Conservation (phyloP, 129 eudicot genomes). For the Ambrosia artemisiifolia region DNA sequence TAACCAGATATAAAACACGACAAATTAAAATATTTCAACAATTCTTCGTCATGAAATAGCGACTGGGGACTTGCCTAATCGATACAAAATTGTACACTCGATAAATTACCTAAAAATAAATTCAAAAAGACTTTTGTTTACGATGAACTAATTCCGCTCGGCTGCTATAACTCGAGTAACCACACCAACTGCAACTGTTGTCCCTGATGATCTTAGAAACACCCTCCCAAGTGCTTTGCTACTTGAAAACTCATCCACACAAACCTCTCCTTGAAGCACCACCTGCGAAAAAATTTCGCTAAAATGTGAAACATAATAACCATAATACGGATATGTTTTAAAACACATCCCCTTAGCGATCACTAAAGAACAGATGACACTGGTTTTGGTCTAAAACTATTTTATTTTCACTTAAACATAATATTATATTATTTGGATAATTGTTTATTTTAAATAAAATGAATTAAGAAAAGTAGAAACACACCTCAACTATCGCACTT, state of each 20-base stretch:
- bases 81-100: constrained; percentile 23
- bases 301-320: background rate
- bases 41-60: background rate
- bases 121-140: background rate
- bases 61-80: background rate
- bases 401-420: background rate
- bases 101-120: background rate
- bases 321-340: too few species aligned
- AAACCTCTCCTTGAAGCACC: constrained; percentile 59
- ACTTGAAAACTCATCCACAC: constrained; percentile 69
- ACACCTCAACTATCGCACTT: constrained; percentile 86
- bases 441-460: background rate
- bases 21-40: background rate
- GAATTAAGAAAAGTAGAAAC: constrained; percentile 14
- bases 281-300: constrained; percentile 38
- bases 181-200: constrained; percentile 87
- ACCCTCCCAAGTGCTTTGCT: constrained; percentile 90
- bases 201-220: constrained; percentile 73
- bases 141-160: constrained; percentile 17
- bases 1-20: background rate
- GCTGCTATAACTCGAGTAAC: constrained; percentile 49
- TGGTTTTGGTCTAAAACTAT: background rate
- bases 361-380: background rate
- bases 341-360: background rate
- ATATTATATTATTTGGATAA: background rate